Conservation (phyloP, 495 filamentous ascomycete genomes). For the Hyaloscypha hepaticicola region DNA sequence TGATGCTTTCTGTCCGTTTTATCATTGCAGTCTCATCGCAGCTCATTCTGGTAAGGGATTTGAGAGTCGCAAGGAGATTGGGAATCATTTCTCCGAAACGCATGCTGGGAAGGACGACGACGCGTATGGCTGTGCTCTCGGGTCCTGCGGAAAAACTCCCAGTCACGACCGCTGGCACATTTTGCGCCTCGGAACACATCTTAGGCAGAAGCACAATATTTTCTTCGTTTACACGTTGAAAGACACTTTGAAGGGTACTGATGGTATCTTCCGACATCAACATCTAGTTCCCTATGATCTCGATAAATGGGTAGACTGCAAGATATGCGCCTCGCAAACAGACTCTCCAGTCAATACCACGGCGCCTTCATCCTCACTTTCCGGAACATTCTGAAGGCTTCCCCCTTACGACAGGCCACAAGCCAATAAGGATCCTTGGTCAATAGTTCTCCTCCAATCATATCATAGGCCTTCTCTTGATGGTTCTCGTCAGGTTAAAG, state of each 20-base stretch:
- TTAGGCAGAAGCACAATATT: neutral
- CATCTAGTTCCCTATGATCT: neutral
- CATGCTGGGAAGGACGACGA: neutral
- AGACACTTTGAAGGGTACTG: neutral
- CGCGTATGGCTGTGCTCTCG: neutral
- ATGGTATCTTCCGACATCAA: neutral
- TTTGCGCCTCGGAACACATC: neutral
- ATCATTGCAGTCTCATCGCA: neutral
- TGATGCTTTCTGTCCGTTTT: slow-evolving; percentile 15
- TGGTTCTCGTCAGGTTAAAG: neutral
- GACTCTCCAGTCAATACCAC: no score
- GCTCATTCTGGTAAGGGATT: neutral
- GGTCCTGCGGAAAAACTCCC: neutral
- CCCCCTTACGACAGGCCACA: neutral
- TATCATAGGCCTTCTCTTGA: neutral
- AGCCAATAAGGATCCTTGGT: neutral
- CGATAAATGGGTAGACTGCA: neutral
- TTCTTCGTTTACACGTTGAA: no score
- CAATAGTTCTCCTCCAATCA: neutral
- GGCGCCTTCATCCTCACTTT: no score
- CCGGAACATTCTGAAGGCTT: neutral
- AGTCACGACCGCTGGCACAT: neutral
- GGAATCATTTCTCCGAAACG: neutral
- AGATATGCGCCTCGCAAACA: neutral
- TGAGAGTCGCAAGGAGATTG: neutral